Conservation (phyloP, 192 early-diverging fungal species). For the Coemansia sp. region DNA sequence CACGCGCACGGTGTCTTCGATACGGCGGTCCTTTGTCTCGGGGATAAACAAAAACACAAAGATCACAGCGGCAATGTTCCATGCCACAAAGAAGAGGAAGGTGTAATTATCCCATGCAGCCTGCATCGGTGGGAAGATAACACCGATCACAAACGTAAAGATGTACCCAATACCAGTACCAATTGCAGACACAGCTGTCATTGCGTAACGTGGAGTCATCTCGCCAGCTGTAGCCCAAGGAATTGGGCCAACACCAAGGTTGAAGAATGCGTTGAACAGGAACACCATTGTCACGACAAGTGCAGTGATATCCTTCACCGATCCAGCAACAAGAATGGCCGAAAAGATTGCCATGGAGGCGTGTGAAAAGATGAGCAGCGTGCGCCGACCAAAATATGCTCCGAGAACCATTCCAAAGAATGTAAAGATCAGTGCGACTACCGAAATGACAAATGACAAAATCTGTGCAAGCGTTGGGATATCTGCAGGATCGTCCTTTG, state of each 20-base stretch:
- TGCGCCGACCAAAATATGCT: slow-evolving; percentile 68
- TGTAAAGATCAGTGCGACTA: slow-evolving; percentile 47
- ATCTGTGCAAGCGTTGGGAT: slow-evolving; percentile 55
- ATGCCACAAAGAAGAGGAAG: slow-evolving; percentile 68
- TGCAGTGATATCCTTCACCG: slow-evolving; percentile 51
- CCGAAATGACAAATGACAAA: slow-evolving; percentile 46
- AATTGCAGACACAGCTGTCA: slow-evolving; percentile 65
- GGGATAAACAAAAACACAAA: slow-evolving; percentile 74
- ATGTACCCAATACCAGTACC: slow-evolving; percentile 76
- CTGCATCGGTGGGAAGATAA: slow-evolving; percentile 62
- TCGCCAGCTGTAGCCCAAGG: slow-evolving; percentile 81
- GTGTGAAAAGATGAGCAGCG: slow-evolving; percentile 66
- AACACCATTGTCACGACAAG: slow-evolving; percentile 68
- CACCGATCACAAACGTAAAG: slow-evolving; percentile 60
- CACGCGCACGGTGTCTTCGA: slow-evolving; percentile 60
- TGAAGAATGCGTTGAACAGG: slow-evolving; percentile 74
- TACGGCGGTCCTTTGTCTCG: slow-evolving; percentile 77
- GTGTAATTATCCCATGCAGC: slow-evolving; percentile 50
- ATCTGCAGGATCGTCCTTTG: slow-evolving; percentile 40
- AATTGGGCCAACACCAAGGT: slow-evolving; percentile 76
- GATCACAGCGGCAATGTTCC: slow-evolving; percentile 62
- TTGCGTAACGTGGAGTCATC: slow-evolving; percentile 71
- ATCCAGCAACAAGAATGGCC: slow-evolving; percentile 63
- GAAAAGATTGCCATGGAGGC: slow-evolving; percentile 63
- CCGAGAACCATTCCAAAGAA: slow-evolving; percentile 57